Evolutionary conservation across 352 stramenopile genomes (phyloP).

Genomic region (Pythium chondricola): DNA sequence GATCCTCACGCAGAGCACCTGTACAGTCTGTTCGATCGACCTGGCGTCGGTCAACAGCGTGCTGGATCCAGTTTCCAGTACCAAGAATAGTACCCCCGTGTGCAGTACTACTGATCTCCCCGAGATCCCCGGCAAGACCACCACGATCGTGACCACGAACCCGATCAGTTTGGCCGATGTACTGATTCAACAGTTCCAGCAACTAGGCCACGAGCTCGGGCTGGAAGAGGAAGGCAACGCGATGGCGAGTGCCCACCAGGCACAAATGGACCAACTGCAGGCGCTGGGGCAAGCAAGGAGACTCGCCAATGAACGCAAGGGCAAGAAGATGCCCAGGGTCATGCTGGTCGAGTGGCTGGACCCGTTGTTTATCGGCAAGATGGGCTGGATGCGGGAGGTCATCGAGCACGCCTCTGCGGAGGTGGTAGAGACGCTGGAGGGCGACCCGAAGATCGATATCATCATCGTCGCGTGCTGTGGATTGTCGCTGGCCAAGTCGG

Average conservation of each 20-base stretch:
- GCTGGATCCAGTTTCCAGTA: conserved; percentile 5
- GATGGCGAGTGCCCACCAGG: conserved; percentile 27
- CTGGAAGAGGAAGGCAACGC: conserved; percentile 30
- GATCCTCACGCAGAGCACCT: conserved; percentile 69
- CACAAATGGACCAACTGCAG: conserved; percentile 23
- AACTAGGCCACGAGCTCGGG: conserved; percentile 39
- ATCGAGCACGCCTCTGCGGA: conserved; percentile 36
- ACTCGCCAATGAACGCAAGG: conserved; percentile 1
- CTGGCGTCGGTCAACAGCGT: conserved; percentile 35
- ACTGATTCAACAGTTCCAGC: conserved; percentile 41
- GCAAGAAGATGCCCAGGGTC: conserved; percentile 21
- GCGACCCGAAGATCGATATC: conserved; percentile 18
- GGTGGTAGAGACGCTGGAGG: conserved; percentile 22
- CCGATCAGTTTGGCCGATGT: conserved; percentile 36
- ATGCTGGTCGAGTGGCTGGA: conserved; percentile 73
- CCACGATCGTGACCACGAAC: conserved; percentile 41
- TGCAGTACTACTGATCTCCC: conserved; percentile 10
- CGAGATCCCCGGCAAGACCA: conserved; percentile 16
- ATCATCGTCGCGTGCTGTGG: conserved; percentile 63
- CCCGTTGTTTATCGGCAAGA: conserved; percentile 52
- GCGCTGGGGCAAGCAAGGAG: conserved; percentile 10
- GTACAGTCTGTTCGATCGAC: conserved; percentile 72
- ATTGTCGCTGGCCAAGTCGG: conserved; percentile 36
- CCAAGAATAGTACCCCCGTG: neutral
- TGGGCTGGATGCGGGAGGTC: conserved; percentile 67